These are phyloP conservation scores for Diplosphaera chodatii DNA, from an alignment of 139 green algal species.

Conservation along the genomic window DNA sequence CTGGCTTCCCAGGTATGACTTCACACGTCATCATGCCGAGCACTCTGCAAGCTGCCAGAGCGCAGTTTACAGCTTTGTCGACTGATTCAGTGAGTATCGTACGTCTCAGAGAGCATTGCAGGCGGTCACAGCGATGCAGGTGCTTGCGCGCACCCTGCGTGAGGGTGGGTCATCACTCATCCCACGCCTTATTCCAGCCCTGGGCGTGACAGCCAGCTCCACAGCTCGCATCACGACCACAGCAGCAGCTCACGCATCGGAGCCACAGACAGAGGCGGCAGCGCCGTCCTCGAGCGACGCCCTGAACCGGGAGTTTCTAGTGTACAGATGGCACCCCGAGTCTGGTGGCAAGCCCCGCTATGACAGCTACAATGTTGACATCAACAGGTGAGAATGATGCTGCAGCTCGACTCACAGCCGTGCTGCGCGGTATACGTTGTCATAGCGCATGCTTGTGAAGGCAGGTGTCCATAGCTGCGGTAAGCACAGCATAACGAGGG, in stretches of 20 bases:
- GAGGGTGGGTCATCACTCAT: not conserved
- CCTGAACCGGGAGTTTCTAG: conserved; percentile 6
- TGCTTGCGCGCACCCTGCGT: not conserved
- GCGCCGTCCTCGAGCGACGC: conserved; percentile 2
- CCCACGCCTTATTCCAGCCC: not conserved
- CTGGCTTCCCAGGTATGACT: no score
- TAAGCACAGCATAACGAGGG: no score
- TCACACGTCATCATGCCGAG: no score
- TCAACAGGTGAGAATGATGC: conserved; percentile 72
- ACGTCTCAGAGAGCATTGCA: no score
- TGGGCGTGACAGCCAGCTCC: not conserved
- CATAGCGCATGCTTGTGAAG: no score
- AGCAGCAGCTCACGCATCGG: not conserved
- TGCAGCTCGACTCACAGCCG: no score
- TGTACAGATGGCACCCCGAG: conserved; percentile 79
- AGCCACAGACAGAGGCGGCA: not conserved
- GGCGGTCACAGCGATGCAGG: no score
- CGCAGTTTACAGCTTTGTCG: no score
- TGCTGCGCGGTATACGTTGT: no score
- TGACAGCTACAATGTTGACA: conserved; percentile 88
- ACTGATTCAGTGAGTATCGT: no score
- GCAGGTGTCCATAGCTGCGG: no score
- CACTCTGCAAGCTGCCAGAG: no score
- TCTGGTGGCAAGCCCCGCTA: conserved; percentile 73
- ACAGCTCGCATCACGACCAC: not conserved